Evolutionary conservation across 495 filamentous ascomycete species (phyloP), one percentile per base, ranked within the genome.

Genomic region (Daldinia loculata): DNA sequence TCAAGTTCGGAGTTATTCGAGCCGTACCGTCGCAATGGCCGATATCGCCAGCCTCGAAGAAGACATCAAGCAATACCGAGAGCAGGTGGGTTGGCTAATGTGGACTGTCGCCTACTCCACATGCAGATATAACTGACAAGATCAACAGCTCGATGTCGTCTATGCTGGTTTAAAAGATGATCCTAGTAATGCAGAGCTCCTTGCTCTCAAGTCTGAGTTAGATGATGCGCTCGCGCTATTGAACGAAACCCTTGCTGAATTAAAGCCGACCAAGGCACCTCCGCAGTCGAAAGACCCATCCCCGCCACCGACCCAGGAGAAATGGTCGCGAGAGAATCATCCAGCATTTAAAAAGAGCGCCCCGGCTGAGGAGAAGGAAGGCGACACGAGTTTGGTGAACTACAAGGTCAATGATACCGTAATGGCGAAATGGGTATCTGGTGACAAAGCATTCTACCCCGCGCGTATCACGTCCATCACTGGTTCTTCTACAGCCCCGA

Each of bases 381-480:
- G 78, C 15, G 76, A 85, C 5, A 77, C 79, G 5, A 74, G 76
- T 0, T 81, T 82, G 6, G 81, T 81, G 11, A 86, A 85, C 3
- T 97, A 93, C 78, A 86, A 91, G 57, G 93, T 98, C 67, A 97
- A 97, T 74, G 95, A 98, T 75, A 89, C 83, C 32, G 92, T 97
- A 39, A 84, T 96, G 77, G 95, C 95, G 26, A 92, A 92, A 77
- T 99, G 93, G 94, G 82, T 91, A 36, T 91, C 92, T 4, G 95
- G 93, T 45, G 95, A 98, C 78, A 92, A 92, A 75, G 85, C 86
- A 7, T 97, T 94, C 84, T 98, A 98, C 82, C 91, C 92, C 32
- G 95, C 96, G 41, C 89, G 92, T 64, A 96, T 99, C 80, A 95
- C 91, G 17, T 93, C 92, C 32, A 94, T 97, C 70, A 98, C 94